These are phyloP conservation scores for Tylopilus orsonianus DNA, from an alignment of 1,284 basidiomycete genomes.

Conservation along the genomic window DNA sequence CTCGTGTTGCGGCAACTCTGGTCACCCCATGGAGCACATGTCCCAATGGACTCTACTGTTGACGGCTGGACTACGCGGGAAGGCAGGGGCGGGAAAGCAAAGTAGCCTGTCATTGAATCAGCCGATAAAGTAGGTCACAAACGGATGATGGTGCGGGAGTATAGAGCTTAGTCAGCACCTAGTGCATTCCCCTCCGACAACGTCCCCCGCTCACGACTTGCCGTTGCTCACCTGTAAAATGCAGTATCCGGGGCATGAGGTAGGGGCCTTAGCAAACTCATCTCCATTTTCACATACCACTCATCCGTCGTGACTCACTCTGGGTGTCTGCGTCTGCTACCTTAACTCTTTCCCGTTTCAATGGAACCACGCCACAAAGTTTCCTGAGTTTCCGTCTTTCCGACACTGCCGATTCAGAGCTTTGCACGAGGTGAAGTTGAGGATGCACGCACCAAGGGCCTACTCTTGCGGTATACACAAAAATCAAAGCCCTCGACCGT, in stretches of 20 bases:
- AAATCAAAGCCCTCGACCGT: conserved; percentile 1
- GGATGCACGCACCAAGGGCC: conserved; percentile 3
- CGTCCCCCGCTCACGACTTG: background rate
- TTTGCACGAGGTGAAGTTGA: conserved; percentile 1
- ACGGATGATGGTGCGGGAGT: too few species aligned
- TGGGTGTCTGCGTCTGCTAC: background rate
- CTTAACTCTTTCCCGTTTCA: background rate
- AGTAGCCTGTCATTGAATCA: conserved; percentile 27
- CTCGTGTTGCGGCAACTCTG: background rate
- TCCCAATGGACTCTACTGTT: background rate
- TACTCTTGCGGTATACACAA: conserved; percentile 5
- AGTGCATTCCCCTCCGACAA: too few species aligned
- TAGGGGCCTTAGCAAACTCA: too few species aligned
- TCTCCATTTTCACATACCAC: too few species aligned
- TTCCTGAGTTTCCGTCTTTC: background rate
- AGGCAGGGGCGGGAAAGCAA: conserved; percentile 26
- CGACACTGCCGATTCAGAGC: conserved; percentile 4
- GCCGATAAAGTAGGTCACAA: too few species aligned
- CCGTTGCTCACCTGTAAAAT: too few species aligned
- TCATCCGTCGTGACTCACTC: too few species aligned
- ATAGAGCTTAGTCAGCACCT: conserved; percentile 1
- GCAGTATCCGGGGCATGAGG: too few species aligned
- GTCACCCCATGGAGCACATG: conserved; percentile 8
- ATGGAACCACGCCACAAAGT: conserved; percentile 3
- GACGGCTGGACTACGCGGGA: background rate